Evolutionary conservation across 23 red algal genomes (phyloP), one percentile per base, ranked within the genome.

Genomic region (Pyropia yezoensis): DNA sequence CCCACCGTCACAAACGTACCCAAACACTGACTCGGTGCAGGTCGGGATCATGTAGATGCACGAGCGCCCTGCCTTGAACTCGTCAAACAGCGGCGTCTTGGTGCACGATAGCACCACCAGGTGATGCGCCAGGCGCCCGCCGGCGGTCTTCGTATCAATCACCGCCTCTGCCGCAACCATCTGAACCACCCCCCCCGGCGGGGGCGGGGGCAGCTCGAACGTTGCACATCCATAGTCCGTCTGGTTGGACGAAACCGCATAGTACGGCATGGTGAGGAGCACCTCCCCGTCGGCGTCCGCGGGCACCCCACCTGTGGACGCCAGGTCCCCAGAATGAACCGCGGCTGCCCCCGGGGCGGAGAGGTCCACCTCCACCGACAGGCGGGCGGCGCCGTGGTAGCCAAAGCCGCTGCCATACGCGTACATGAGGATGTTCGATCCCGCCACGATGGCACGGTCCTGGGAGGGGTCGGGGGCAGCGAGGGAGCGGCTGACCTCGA

Each of bases 81-180:
- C 39, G 11, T 27, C 33, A 81, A 33, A 58, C 32, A 32, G 57
- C 22, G 66, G 22, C 24, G 15, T 15, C 13, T 5, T 58, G 56
- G 73, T 67, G 30, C 74, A 83, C 78, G 74, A 65, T 20, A 67
- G 74, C 56, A 83, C 23, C 66, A 57, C 58, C 65, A 83, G 2
- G 78, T 83, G 18, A 54, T 34, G 29, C 78, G 74, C 11, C 25
- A 26, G 14, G 65, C 78, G 1, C 29, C 30, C 11, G 54, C 58
- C 56, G 59, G 26, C 20, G 24, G 53, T 62, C 6, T 29, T 65
- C 26, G 66, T 59, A 50, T 83, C 66, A 27, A 83, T 59, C 50
- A 83, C 26, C 22, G 78, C 67, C 57, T 83, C 78, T 6, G 67
- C 78, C 3, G 67, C 78, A 18, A 83, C 69, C 55, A 83, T 74